These are phyloP conservation scores for Pharus latifolius DNA, from an alignment of 176 grass and related monocot genomes.

Conservation along the genomic window DNA sequence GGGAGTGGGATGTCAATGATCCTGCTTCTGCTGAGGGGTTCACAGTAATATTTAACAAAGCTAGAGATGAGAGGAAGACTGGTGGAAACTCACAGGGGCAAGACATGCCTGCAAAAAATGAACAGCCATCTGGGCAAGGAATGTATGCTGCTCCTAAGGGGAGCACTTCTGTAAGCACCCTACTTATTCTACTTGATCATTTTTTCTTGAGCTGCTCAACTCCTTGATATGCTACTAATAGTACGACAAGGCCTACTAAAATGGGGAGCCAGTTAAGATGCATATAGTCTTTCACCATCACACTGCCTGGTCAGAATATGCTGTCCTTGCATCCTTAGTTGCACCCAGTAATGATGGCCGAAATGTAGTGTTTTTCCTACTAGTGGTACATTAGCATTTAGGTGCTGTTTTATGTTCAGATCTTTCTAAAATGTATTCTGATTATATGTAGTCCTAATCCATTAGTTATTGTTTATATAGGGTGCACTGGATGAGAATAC, in stretches of 20 bases:
- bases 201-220: background rate
- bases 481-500: too few species aligned
- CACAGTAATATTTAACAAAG: constrained; percentile 47
- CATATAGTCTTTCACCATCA: background rate
- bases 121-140: background rate
- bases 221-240: background rate
- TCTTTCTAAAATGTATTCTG: too few species aligned
- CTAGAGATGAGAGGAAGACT: constrained; percentile 37
- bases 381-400: too few species aligned
- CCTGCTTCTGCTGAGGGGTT: constrained; percentile 33
- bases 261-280: background rate
- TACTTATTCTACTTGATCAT: background rate
- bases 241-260: background rate
- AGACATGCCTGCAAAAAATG: background rate
- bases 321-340: background rate
- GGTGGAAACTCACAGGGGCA: constrained; percentile 6
- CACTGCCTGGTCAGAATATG: too few species aligned
- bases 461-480: too few species aligned
- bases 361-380: background rate
- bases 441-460: too few species aligned
- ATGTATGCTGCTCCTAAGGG: constrained; percentile 20
- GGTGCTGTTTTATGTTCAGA: too few species aligned
- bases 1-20: constrained; percentile 28
- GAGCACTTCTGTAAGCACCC: constrained; percentile 22
- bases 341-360: background rate